Evolutionary conservation across 2,329 filamentous ascomycete genomes (phyloP), one percentile per base, ranked within the genome.

Genomic region (Colletotrichum zoysiae): DNA sequence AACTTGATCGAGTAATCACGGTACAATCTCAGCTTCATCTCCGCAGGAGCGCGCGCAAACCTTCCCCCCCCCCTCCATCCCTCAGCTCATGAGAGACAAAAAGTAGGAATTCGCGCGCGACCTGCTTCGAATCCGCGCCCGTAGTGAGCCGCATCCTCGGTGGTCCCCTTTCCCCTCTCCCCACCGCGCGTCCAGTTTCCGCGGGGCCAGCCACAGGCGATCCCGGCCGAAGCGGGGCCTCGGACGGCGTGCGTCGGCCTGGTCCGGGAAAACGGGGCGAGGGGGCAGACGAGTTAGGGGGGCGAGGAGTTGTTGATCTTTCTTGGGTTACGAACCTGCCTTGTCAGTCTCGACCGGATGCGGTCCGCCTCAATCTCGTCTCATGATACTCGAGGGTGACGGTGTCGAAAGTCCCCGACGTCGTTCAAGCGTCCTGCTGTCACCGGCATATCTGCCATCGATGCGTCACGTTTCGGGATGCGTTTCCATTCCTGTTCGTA

Each of bases 1-100:
- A 95, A 93, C 93, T 96, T 96, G 93, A 93, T 96, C 93, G 93
- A 95, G 93, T 95, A 91, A 71, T 92, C 86, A 95, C 93, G 93
- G 93, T 96, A 90, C 92, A 91, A 92, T 95, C 93, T 96, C 93
- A 95, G 93, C 93, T 89, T 95, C 89, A 85, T 89, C 79, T 83
- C 80, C 78, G 75, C 84, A 81, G 16, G 35, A 20, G 66, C 68
- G 74, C 58, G 73, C 79, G 44, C 6, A 20, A n/a, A 82, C 86
- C 84, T 86, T 82, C 83, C 73, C 78, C 14, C 1, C 44, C 5
- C 1, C 44, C 20, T 20, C 9, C 42, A 14, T 11, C 12, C 38
- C 9, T 3, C 38, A 1, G 67, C 69, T 68, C 56, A 50, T 35
- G 44, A 75, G 62, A 56, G 73, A 71, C 58, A 74, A 38, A 81